Evolutionary conservation across 2,329 filamentous ascomycete species (phyloP).

Genomic region (Samsoniella hepiali): DNA sequence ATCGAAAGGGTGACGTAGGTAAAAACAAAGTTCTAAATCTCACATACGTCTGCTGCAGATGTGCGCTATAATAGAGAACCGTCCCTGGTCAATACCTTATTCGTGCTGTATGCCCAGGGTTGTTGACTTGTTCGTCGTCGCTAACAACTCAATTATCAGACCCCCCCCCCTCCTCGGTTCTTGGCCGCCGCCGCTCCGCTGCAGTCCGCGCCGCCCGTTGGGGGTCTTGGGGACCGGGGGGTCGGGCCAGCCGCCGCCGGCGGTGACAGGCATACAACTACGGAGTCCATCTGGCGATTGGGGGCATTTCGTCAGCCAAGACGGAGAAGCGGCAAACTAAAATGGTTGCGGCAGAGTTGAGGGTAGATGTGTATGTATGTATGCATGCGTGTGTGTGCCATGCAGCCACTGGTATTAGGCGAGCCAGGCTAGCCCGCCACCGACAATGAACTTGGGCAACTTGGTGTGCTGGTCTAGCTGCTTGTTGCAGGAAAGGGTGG

Average conservation of each 20-base stretch:
- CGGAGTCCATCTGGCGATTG: not conserved
- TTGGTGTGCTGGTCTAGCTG: not conserved
- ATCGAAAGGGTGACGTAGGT: not conserved
- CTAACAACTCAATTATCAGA: no score
- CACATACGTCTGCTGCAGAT: no score
- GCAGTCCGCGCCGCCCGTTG: not conserved
- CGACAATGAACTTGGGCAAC: no score
- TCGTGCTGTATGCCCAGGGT: not conserved
- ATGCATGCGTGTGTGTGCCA: not conserved
- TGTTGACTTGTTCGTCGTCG: not conserved
- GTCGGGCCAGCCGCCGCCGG: not conserved
- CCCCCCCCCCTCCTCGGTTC: not conserved
- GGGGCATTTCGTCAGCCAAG: conserved; percentile 5
- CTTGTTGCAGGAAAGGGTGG: not conserved
- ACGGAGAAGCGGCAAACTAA: conserved; percentile 6
- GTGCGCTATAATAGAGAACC: no score
- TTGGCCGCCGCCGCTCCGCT: conserved; percentile 10
- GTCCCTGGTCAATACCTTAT: no score
- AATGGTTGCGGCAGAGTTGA: not conserved
- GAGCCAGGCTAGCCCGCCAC: not conserved
- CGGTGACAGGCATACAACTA: no score
- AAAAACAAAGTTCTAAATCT: no score
- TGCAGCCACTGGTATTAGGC: not conserved
- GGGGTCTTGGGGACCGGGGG: not conserved
- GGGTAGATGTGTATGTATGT: no score